A percentile compares a stretch with the other conserved stretches of the same genome.
phyloP scores from a whole-genome alignment of 495 filamentous ascomycete species.

The Neurospora sp. region DNA sequence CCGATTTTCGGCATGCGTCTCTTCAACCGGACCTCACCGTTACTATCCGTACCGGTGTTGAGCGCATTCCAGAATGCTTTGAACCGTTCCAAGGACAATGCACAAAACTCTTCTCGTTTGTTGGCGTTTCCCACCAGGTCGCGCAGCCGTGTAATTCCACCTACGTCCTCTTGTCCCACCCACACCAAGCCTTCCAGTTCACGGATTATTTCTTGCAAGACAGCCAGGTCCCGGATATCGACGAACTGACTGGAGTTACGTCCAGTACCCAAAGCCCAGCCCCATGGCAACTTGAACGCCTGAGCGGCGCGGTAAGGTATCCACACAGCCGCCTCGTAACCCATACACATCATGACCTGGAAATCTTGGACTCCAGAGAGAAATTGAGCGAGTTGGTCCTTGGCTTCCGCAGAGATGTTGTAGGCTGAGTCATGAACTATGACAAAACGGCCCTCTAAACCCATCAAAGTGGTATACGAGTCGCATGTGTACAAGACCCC shows the following conservation, averaged over 20 bases:
- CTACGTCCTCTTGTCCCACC: neutral
- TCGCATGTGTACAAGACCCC: neutral
- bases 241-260: neutral
- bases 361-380: neutral
- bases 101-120: neutral
- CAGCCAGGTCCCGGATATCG: neutral
- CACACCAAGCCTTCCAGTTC: neutral
- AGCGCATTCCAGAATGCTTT: neutral
- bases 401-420: neutral
- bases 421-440: neutral
- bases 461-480: neutral
- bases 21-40: neutral
- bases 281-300: neutral
- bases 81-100: neutral
- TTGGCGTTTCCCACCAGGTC: neutral
- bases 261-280: neutral
- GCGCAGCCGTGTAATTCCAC: neutral
- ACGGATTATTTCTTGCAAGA: neutral
- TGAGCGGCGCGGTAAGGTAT: neutral
- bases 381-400: neutral
- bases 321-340: neutral
- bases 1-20: neutral
- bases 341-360: neutral
- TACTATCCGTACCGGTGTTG: neutral
- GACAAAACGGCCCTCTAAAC: neutral